Evolutionary conservation across 2,329 filamentous ascomycete species (phyloP).

Genomic region (Sclerotinia nivalis): DNA sequence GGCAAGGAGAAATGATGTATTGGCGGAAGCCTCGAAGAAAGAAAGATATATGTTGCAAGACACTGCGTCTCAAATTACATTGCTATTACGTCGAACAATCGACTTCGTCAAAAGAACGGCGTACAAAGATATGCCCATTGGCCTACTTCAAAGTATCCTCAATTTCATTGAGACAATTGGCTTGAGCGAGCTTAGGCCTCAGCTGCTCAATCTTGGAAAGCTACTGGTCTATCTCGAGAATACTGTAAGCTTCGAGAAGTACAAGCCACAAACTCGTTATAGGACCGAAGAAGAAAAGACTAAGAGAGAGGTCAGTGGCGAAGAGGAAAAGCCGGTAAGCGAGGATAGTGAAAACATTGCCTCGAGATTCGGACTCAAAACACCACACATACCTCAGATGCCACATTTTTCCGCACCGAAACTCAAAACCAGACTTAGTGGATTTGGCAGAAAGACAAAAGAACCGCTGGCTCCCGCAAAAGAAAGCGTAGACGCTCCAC

Average conservation of each 20-base stretch:
- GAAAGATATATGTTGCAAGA: slow-evolving; percentile 36
- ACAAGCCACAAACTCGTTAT: slow-evolving; percentile 12
- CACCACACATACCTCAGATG: slow-evolving; percentile 21
- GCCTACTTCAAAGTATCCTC: slow-evolving; percentile 37
- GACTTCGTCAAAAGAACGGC: slow-evolving; percentile 35
- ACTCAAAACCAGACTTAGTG: slow-evolving; percentile 20
- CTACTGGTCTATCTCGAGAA: slow-evolving; percentile 25
- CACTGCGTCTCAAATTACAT: slow-evolving; percentile 35
- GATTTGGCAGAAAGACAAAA: slow-evolving; percentile 21
- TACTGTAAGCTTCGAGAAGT: slow-evolving; percentile 19
- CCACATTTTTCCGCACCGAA: slow-evolving; percentile 23
- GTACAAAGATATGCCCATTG: slow-evolving; percentile 34
- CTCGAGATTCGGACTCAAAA: slow-evolving; percentile 25
- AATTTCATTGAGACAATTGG: slow-evolving; percentile 20
- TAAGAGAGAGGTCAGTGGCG: not conserved
- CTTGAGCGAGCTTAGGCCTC: slow-evolving; percentile 20
- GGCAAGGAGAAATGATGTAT: slow-evolving; percentile 34
- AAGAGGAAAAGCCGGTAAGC: not conserved
- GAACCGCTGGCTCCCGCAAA: slow-evolving; percentile 10
- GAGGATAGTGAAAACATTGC: slow-evolving; percentile 18
- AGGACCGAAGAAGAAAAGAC: slow-evolving; percentile 8
- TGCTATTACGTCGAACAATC: slow-evolving; percentile 35
- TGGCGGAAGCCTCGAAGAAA: slow-evolving; percentile 32
- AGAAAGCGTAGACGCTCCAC: slow-evolving; percentile 17
- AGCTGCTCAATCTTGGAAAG: slow-evolving; percentile 25